Evolutionary conservation across 2,329 filamentous ascomycete species (phyloP).

Genomic region (Stemphylium vesicarium): DNA sequence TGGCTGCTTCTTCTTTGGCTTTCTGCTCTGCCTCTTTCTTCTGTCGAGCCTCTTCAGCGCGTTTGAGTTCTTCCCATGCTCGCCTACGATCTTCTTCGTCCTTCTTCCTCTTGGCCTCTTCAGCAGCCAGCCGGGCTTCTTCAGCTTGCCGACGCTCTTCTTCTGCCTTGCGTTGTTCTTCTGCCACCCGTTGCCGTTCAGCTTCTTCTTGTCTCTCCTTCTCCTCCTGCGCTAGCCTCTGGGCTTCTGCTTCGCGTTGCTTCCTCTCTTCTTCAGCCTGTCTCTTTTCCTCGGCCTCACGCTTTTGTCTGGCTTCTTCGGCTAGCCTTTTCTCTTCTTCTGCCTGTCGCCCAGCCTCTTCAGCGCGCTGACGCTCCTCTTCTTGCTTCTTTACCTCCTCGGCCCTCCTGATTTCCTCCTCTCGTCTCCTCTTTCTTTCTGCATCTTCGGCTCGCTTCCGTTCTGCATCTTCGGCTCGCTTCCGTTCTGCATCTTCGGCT

Average conservation of each 20-base stretch:
- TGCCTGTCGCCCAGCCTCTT: slow-evolving; percentile 44
- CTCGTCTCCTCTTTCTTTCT: slow-evolving; percentile 44
- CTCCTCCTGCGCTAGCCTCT: slow-evolving; percentile 9
- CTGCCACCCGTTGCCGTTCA: slow-evolving; percentile 65
- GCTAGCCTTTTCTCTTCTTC: slow-evolving; percentile 58
- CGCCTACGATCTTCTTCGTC: slow-evolving; percentile 56
- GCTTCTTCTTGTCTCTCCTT: slow-evolving; percentile 49
- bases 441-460: slow-evolving; percentile 52
- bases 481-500: slow-evolving; percentile 52
- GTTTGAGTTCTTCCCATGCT: slow-evolving; percentile 47
- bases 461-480: slow-evolving; percentile 39
- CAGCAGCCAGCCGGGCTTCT: slow-evolving; percentile 50
- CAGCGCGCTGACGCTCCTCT: slow-evolving; percentile 27
- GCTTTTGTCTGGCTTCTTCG: slow-evolving; percentile 43
- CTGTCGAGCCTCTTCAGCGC: slow-evolving; percentile 43
- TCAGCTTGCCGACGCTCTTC: slow-evolving; percentile 49
- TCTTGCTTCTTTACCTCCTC: slow-evolving; percentile 55
- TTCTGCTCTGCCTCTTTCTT: slow-evolving; percentile 49
- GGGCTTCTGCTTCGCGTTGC: slow-evolving; percentile 10
- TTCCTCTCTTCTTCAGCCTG: slow-evolving; percentile 16
- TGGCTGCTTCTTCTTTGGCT: slow-evolving; percentile 57
- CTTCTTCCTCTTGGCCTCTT: slow-evolving; percentile 52
- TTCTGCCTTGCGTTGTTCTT: slow-evolving; percentile 35
- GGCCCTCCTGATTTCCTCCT: slow-evolving; percentile 41
- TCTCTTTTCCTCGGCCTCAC: slow-evolving; percentile 37